Evolutionary conservation across 2,329 filamentous ascomycete species (phyloP).

Genomic region (Penicillium occitanis): DNA sequence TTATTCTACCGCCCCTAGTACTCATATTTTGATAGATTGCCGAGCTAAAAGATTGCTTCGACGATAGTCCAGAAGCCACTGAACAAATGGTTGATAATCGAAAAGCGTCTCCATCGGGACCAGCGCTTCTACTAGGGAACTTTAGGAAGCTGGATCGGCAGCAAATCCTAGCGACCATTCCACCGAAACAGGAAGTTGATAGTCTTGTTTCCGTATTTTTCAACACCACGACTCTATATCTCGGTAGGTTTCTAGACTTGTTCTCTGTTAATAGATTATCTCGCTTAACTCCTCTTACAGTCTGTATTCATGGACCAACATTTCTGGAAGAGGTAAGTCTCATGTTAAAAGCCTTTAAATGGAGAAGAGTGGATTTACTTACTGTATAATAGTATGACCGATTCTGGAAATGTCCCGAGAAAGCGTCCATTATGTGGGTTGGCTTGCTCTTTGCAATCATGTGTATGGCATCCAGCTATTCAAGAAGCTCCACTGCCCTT

Average conservation of each 20-base stretch:
- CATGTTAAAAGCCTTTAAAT: too few relatives aligned
- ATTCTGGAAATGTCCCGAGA: conserved; percentile 17
- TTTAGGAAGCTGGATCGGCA: conserved; percentile 5
- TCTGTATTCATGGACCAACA: conserved; percentile 14
- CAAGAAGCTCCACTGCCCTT: not conserved
- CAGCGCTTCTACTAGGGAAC: conserved; percentile 15
- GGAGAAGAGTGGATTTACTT: not conserved
- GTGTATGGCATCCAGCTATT: conserved; percentile 9
- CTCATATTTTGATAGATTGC: conserved; percentile 12
- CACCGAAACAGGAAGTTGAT: conserved; percentile 14
- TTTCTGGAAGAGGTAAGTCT: conserved; percentile 17
- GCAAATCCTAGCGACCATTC: conserved; percentile 15
- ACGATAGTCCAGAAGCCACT: not conserved
- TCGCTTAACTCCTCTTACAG: not conserved
- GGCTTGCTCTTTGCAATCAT: conserved; percentile 16
- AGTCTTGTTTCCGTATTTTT: conserved; percentile 18
- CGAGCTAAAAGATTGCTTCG: conserved; percentile 20
- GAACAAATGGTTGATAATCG: not conserved
- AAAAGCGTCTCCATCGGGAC: not conserved
- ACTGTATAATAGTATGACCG: conserved; percentile 12
- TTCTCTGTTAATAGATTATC: too few relatives aligned
- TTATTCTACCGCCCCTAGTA: too few relatives aligned
- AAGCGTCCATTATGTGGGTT: conserved; percentile 18
- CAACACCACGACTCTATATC: conserved; percentile 12
- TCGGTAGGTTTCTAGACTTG: not conserved